These are phyloP conservation scores for Globisporangium irregulare DNA, from an alignment of 352 stramenopile species.

Conservation along the genomic window DNA sequence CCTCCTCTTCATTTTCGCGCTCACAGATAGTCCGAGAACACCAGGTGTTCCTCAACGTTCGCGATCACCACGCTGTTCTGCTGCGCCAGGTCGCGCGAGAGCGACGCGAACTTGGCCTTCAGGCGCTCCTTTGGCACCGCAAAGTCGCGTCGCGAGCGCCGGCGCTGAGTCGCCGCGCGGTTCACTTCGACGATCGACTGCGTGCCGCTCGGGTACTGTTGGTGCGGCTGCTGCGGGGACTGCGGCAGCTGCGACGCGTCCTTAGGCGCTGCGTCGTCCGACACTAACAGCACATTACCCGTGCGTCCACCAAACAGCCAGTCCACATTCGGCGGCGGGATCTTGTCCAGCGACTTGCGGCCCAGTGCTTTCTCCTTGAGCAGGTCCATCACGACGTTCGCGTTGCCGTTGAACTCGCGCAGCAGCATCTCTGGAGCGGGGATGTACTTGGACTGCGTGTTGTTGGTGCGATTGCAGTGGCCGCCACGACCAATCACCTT, in stretches of 20 bases:
- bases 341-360: slow-evolving; percentile 62
- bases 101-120: slow-evolving; percentile 60
- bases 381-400: slow-evolving; percentile 62
- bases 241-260: neutral
- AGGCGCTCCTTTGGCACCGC: slow-evolving; percentile 65
- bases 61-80: slow-evolving; percentile 37
- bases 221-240: slow-evolving; percentile 3
- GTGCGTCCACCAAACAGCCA: slow-evolving; percentile 51
- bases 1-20: neutral
- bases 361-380: slow-evolving; percentile 70
- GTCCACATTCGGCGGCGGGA: slow-evolving; percentile 55
- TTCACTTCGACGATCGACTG: slow-evolving; percentile 61
- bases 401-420: slow-evolving; percentile 64
- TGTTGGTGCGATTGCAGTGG: slow-evolving; percentile 64
- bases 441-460: slow-evolving; percentile 73
- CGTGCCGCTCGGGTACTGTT: slow-evolving; percentile 18
- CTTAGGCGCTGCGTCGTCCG: slow-evolving; percentile 23
- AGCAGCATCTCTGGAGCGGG: slow-evolving; percentile 64
- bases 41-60: slow-evolving; percentile 59
- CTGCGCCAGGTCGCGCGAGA: slow-evolving; percentile 57
- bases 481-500: slow-evolving; percentile 59
- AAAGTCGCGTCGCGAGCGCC: slow-evolving; percentile 52
- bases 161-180: slow-evolving; percentile 33
- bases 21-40: slow-evolving; percentile 76
- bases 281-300: slow-evolving; percentile 47